phyloP scores from a whole-genome alignment of 192 early-diverging fungal genomes.

The Backusella morwellensis region DNA sequence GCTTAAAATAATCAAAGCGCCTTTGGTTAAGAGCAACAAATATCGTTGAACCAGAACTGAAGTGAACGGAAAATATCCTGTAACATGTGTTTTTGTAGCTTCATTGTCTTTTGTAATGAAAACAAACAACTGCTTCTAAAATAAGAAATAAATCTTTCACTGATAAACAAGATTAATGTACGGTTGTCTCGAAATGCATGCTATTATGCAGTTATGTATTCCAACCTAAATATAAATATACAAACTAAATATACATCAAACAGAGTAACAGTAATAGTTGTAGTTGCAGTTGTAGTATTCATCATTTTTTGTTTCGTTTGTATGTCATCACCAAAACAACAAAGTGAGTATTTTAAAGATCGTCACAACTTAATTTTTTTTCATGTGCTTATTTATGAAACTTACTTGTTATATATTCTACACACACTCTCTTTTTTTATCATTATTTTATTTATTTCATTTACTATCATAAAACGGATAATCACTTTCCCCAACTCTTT shows the following conservation, averaged over 20 bases:
- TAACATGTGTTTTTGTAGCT: too few relatives aligned
- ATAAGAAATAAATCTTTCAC: background rate
- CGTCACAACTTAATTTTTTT: background rate
- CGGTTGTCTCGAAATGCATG: background rate
- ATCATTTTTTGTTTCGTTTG: background rate
- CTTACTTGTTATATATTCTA: background rate
- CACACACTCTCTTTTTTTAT: background rate
- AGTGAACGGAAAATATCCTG: too few relatives aligned
- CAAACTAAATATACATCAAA: background rate
- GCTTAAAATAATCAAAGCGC: too few relatives aligned
- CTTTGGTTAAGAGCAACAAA: too few relatives aligned
- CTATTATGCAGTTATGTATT: background rate
- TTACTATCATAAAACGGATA: background rate
- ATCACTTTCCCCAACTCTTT: background rate
- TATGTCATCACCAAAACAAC: background rate
- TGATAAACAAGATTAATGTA: background rate
- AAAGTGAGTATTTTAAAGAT: background rate
- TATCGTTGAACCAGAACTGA: too few relatives aligned
- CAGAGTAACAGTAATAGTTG: background rate
- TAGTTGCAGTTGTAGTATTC: background rate
- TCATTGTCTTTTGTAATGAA: background rate
- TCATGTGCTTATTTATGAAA: background rate
- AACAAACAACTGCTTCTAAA: background rate
- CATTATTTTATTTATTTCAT: background rate
- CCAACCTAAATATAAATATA: background rate